Evolutionary conservation across 2,329 filamentous ascomycete species (phyloP), one percentile per base, ranked within the genome.

Genomic region (Kalmusia sp.): DNA sequence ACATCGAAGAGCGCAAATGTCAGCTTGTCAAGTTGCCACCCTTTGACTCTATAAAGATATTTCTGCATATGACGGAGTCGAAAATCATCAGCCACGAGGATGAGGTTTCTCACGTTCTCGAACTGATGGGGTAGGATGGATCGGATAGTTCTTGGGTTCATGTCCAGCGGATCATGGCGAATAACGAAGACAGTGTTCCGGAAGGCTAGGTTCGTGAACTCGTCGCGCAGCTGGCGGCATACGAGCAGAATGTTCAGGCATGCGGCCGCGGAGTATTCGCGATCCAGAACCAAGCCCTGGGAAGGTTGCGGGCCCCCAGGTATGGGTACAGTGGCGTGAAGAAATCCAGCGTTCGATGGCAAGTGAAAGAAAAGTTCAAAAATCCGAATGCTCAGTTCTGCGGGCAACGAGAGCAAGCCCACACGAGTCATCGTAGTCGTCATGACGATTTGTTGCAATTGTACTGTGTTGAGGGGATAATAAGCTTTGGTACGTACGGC

Each of bases 221-320:
- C 76, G 17, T 62, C 44, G 30, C 70, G 64, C 45, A 78, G 65
- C 50, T 74, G 73, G 22, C 66, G 70, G 55, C 77, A 78, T 3
- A 67, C 68, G 11, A 77, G 62, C 6, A 78, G 71, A 2, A 73
- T 61, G 8, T 54, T 41, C 3, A 79, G 64, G 8, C 64, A 53
- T 2, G 43, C 7, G 7, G 66, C 62, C 12, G 70, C 57, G 21
- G 41, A 59, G 54, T 76, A 73, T 5, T 55, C 25, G 12, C 67
- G 62, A 54, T 72, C 57, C 22, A 74, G 43, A 6, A 53, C 21
- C 24, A 67, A 51, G n/a, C 57, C 55, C 19, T 41, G 44, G 6
- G n/a, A 43, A 4, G 35, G 21, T 33, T 24, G 19, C 22, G 4
- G 3, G 24, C 3, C 35, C 22, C 57, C 7, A 69, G 58, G 12